Evolutionary conservation across 495 filamentous ascomycete genomes (phyloP), one percentile per base, ranked within the genome.

Genomic region (Pseudomonodictys pantanalensis): DNA sequence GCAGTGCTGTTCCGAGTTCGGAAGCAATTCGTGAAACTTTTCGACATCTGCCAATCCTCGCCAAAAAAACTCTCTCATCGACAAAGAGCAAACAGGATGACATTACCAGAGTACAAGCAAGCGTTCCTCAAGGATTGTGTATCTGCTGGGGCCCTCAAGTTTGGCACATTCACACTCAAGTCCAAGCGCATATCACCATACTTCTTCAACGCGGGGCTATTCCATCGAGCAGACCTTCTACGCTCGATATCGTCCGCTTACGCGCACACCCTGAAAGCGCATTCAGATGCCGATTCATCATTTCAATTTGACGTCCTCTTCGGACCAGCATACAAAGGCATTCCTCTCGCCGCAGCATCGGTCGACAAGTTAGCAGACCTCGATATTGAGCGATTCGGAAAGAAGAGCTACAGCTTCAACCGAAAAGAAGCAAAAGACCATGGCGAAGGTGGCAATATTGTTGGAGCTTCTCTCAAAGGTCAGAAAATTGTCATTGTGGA

Each of bases 311-410:
- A 89, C 67, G 74, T 90, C 54, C 65, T 90, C 56, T 90, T 90
- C 69, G 90, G 91, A 2, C 92, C 93, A 5, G 91, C 92, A 18
- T 98, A 97, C 80, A 97, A 97, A 75, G 93, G 93, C 29, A 96
- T 97, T 57, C 88, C 89, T 0, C 82, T 97, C 2, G 89, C 89
- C n/a, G 77, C 83, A 15, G 78, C 86, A 2, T 85, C 89, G 7
- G 78, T 85, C 33, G 81, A 84, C 68, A 83, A 87, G 65, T 79
- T 97, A 2, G 80, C 79, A 52, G 77, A 82, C 59, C 73, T 90
- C 4, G 84, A 88, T 61, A 70, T 74, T 7, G 65, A 65, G 28
- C 75, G 71, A 41, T 90, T 79, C 63, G 76, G 73, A 11, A 61
- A 75, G n/a, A 76, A 85, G 41, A 86, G 81, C 68, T 97, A 96